Conservation (phyloP, 371 early-diverging fungal genomes). For the Synchytrium microbalum region DNA sequence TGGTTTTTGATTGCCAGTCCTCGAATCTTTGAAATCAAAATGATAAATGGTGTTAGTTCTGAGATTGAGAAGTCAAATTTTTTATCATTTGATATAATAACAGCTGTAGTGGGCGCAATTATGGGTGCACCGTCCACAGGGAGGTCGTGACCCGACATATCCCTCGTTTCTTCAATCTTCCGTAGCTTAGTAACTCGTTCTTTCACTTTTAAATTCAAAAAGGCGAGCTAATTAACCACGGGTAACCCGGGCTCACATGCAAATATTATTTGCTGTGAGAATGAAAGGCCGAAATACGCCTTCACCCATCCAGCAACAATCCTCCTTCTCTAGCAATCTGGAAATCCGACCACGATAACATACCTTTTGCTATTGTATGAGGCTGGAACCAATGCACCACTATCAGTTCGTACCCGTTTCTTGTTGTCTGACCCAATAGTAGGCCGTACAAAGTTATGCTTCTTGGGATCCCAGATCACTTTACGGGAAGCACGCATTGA, state of each 20-base stretch:
- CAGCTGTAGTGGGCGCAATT: constrained; percentile 10
- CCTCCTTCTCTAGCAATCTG: too few relatives aligned
- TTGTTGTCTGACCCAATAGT: constrained; percentile 90
- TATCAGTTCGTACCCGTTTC: constrained; percentile 87
- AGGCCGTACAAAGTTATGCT: constrained; percentile 81
- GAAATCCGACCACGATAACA: constrained; percentile 7
- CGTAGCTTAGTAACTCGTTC: too few relatives aligned
- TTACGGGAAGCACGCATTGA: constrained; percentile 18
- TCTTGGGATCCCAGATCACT: constrained; percentile 88
- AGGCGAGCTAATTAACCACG: too few relatives aligned
- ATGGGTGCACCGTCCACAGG: constrained; percentile 7
- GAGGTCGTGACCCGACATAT: too few relatives aligned
- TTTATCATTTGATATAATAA: too few relatives aligned
- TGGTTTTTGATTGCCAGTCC: constrained; percentile 84
- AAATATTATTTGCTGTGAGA: too few relatives aligned
- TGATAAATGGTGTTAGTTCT: too few relatives aligned
- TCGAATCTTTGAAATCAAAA: constrained; percentile 44
- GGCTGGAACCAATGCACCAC: constrained; percentile 83
- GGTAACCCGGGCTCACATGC: too few relatives aligned
- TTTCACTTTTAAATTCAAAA: too few relatives aligned
- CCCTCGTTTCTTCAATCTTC: too few relatives aligned
- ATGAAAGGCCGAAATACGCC: too few relatives aligned
- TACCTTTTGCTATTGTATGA: constrained; percentile 76
- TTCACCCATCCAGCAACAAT: too few relatives aligned
- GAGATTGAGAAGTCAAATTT: not conserved